Evolutionary conservation across 1,284 basidiomycete genomes (phyloP), one percentile per base, ranked within the genome.

Genomic region (Vanrija pseudolonga): DNA sequence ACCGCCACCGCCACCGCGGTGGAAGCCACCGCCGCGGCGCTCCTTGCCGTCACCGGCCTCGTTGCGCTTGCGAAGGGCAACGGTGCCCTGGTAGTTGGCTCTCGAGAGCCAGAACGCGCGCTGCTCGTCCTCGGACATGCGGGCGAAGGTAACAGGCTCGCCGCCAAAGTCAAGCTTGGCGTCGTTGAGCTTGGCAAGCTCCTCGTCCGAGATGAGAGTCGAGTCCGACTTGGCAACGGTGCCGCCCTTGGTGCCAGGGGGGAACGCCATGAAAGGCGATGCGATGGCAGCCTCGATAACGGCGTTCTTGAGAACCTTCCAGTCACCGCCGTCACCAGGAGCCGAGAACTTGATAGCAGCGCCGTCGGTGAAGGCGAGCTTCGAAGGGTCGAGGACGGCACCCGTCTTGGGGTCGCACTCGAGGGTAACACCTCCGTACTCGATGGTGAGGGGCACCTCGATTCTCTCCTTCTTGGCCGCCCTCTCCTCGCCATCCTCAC

Each of bases 91-190:
- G 72, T 76, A 82, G 61, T 79, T 82, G 63, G 84, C 83, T 19
- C 86, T 84, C 11, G 85, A 81, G 63, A 91, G 87, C 66, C 86
- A 86, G 72, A 89, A 87, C 63, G 85, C 86, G 50, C 92, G 81
- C 43, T 89, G 86, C 43, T 82, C 83, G 81, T 90, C 74, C 52
- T 71, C 63, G 24, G 55, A 46, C 67, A 71, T 66, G 52, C 62
- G 59, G 46, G 57, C 57, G 26, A 69, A 65, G 43, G 69, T 60
- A 28, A 77, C 66, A 15, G 66, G 60, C 58, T 70, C 57, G 51
- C 76, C 77, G 49, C 77, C 77, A 57, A 78, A 73, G 45, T 62
- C 62, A 64, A 80, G 67, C 60, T 74, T 68, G 47, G 75, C 73
- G 26, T 64, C 65, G 56, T 75, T 69, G 61, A 81, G 72, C 66